A percentile compares a stretch with the other conserved stretches of the same genome.
Evolutionary conservation across 305 asterid genomes (phyloP).

Genomic region (Fraxinus nigra): DNA sequence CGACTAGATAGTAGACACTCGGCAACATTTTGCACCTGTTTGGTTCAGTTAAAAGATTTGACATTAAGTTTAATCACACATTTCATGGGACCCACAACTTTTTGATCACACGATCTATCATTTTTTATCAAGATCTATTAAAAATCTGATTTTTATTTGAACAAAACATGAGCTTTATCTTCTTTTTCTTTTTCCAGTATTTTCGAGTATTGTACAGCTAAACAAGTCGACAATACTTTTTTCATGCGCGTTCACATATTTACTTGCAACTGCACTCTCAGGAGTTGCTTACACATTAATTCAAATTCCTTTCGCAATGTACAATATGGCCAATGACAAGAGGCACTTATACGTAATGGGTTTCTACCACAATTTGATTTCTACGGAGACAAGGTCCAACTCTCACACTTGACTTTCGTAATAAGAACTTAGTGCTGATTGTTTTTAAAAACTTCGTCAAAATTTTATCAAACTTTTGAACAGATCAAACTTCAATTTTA

Average conservation of each 20-base stretch:
- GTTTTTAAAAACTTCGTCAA: no score
- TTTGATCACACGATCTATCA: no score
- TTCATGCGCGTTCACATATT: conserved; percentile 31
- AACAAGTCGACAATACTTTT: neutral
- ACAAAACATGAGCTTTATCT: no score
- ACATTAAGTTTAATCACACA: no score
- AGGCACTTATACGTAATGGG: conserved; percentile 36
- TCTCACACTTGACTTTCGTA: neutral
- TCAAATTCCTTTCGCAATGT: conserved; percentile 30
- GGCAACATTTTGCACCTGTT: neutral
- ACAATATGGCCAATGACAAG: conserved; percentile 31
- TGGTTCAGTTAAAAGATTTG: no score
- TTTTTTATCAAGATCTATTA: no score
- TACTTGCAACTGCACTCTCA: conserved; percentile 25
- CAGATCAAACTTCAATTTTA: no score
- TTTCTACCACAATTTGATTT: conserved; percentile 46
- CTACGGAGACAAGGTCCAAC: conserved; percentile 51
- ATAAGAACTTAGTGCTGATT: neutral
- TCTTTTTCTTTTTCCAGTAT: neutral
- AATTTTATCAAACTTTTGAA: no score
- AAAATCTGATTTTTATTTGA: no score
- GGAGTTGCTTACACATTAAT: conserved; percentile 37
- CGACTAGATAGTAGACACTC: neutral
- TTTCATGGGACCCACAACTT: no score
- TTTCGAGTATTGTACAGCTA: neutral